Evolutionary conservation across 139 green algal genomes (phyloP), one percentile per base, ranked within the genome.

Genomic region (Chlorella sp.): DNA sequence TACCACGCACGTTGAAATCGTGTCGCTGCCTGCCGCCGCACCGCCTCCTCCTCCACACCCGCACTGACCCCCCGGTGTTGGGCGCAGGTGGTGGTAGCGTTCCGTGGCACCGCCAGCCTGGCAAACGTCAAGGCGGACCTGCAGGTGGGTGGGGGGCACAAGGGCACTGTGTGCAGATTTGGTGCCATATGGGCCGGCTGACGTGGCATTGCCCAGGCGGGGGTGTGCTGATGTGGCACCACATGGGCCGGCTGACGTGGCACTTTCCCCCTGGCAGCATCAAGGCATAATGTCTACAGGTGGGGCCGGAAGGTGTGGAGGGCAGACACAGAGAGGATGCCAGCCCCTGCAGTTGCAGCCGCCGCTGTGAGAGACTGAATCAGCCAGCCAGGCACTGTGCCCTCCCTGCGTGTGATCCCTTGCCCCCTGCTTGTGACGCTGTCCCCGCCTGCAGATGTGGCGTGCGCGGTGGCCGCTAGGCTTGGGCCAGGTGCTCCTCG

Each of bases 61-160:
- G 73, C n/a, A 19, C 22, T 42, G 73, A 3, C 14, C 2, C 75
- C 36, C 7, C 15, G 1, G 75, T 7, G 21, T 14, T 71, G 64
- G 21, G 21, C 22, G 61, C 86, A 73, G 12, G 76, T 91, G 21
- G 83, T 91, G 16, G 28, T 91, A 28, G 53, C 73, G 16, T 91
- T 91, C 57, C 83, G 89, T 16, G 89, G 89, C 83, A 91, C 89
- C 42, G 89, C 89, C 40, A 86, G 53, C 73, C 28, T 89, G 30
- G 86, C 90, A 30, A 92, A 92, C 36, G 83, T 92, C 7, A 60
- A 39, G 22, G 75, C 86, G 12, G 90, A 92, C 81, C 18, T 92
- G 37, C 86, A 92, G 77, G 61, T 85, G 64, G 64, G n/a, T n/a
- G n/a, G n/a, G n/a, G n/a, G n/a, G n/a, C n/a, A n/a, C n/a, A n/a